Conservation (phyloP, 2,329 filamentous ascomycete genomes). For the Xylaria sp. region DNA sequence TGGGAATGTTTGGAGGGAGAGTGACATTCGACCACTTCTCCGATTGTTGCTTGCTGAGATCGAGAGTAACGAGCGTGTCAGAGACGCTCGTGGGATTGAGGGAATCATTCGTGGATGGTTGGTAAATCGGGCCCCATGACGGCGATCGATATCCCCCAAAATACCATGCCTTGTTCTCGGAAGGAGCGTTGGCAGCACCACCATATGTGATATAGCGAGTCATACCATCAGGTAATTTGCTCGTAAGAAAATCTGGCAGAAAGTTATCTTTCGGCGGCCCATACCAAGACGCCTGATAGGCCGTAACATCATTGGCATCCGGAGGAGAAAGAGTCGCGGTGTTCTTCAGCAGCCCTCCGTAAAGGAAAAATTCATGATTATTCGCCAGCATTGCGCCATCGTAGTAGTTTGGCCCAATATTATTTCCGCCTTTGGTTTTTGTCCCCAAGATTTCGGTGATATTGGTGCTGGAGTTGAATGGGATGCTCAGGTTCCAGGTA, state of each 20-base stretch:
- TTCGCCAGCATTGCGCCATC: conserved; percentile 76
- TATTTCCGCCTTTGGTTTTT: conserved; percentile 63
- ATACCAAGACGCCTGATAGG: conserved; percentile 66
- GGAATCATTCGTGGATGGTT: conserved; percentile 49
- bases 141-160: conserved; percentile 71
- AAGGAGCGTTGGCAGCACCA: conserved; percentile 71
- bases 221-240: conserved; percentile 57
- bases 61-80: conserved; percentile 68
- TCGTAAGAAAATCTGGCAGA: conserved; percentile 55
- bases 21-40: conserved; percentile 69
- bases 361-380: conserved; percentile 70
- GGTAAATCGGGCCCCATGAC: conserved; percentile 61
- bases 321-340: conserved; percentile 55
- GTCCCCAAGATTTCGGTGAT: conserved; percentile 62
- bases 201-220: conserved; percentile 74
- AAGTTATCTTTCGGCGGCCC: conserved; percentile 58
- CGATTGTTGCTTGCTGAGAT: conserved; percentile 63
- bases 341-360: conserved; percentile 65
- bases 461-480: conserved; percentile 66
- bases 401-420: conserved; percentile 65
- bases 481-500: conserved; percentile 66
- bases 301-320: conserved; percentile 56
- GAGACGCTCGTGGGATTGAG: conserved; percentile 60
- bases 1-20: conserved; percentile 60
- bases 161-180: conserved; percentile 78